A percentile compares a stretch with the other conserved stretches of the same genome.
Conservation (phyloP, 148 eudicot genomes). For the Heliamphora exappendiculata region DNA sequence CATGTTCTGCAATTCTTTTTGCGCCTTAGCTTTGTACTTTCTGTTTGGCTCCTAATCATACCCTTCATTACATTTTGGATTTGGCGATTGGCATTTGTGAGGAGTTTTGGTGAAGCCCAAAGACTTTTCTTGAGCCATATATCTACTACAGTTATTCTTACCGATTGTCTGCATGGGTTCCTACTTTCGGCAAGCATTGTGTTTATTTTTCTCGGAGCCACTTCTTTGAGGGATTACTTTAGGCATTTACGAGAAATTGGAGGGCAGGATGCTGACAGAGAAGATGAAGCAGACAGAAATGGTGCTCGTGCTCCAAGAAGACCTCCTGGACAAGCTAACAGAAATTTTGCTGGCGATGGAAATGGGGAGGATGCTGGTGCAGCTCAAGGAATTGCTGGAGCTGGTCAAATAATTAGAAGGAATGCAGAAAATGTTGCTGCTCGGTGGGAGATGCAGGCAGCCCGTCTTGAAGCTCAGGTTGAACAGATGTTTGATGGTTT, state of each 20-base stretch:
- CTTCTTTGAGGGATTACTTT: slow-evolving; percentile 91
- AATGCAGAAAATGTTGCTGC: slow-evolving; percentile 98
- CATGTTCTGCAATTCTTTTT: slow-evolving; percentile 84
- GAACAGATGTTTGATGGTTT: slow-evolving; percentile 98
- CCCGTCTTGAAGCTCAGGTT: slow-evolving; percentile 96
- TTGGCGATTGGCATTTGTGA: slow-evolving; percentile 89
- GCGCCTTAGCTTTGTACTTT: slow-evolving; percentile 86
- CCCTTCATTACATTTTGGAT: slow-evolving; percentile 97
- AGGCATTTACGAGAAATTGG: slow-evolving; percentile 83
- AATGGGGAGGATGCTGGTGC: slow-evolving; percentile 79
- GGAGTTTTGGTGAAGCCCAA: slow-evolving; percentile 77
- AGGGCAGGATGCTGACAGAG: slow-evolving; percentile 87
- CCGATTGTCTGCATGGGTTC: slow-evolving; percentile 96
- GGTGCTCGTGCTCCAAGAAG: slow-evolving; percentile 88
- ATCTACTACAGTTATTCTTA: slow-evolving; percentile 64
- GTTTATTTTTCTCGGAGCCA: slow-evolving; percentile 89
- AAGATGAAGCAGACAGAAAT: slow-evolving; percentile 84
- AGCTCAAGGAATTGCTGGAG: slow-evolving; percentile 84
- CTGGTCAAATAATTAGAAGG: slow-evolving; percentile 76
- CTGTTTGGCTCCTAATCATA: slow-evolving; percentile 93
- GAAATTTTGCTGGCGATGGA: slow-evolving; percentile 63
- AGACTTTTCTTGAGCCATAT: slow-evolving; percentile 77
- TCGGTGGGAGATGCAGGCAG: slow-evolving; percentile 97
- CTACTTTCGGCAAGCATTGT: slow-evolving; percentile 93
- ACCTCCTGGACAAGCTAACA: slow-evolving; percentile 57